Percentiles rank a stretch among this genome's conserved stretches.
These are phyloP conservation scores for Candida rishiriensis DNA, from an alignment of 805 yeast species.

Conservation along the genomic window DNA sequence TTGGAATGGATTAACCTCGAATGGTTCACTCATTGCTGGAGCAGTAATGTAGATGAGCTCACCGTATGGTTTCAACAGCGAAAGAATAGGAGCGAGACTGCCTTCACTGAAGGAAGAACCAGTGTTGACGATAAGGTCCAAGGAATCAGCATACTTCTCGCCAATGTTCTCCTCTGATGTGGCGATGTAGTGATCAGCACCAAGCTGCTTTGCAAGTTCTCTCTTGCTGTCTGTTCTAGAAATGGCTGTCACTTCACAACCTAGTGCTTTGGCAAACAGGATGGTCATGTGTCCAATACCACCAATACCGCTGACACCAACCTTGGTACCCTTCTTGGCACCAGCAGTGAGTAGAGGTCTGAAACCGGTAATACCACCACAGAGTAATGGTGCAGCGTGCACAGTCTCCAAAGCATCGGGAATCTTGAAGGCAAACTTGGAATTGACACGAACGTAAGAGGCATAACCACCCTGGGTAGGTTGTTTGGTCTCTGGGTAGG, in stretches of 20 bases:
- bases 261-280: conserved; percentile 40
- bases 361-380: conserved; percentile 49
- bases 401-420: conserved; percentile 40
- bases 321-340: conserved; percentile 18
- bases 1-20: conserved; percentile 37
- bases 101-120: conserved; percentile 36
- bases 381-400: conserved; percentile 45
- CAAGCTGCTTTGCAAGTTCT: conserved; percentile 35
- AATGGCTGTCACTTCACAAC: conserved; percentile 41
- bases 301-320: conserved; percentile 42
- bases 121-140: conserved; percentile 40
- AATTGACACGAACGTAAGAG: conserved; percentile 44
- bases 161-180: conserved; percentile 37
- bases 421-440: conserved; percentile 41
- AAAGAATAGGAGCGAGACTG: conserved; percentile 31
- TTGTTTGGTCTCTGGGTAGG: conserved; percentile 30
- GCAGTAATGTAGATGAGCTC: conserved; percentile 45
- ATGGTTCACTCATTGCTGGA: conserved; percentile 38
- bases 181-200: conserved; percentile 41
- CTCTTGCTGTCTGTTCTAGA: conserved; percentile 38
- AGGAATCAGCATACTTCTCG: conserved; percentile 23
- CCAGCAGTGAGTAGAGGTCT: conserved; percentile 42
- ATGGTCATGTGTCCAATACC: conserved; percentile 46
- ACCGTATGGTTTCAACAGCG: conserved; percentile 33
- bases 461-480: conserved; percentile 42